Evolutionary conservation across 352 stramenopile genomes (phyloP).

Genomic region (Pythium dissotocum): DNA sequence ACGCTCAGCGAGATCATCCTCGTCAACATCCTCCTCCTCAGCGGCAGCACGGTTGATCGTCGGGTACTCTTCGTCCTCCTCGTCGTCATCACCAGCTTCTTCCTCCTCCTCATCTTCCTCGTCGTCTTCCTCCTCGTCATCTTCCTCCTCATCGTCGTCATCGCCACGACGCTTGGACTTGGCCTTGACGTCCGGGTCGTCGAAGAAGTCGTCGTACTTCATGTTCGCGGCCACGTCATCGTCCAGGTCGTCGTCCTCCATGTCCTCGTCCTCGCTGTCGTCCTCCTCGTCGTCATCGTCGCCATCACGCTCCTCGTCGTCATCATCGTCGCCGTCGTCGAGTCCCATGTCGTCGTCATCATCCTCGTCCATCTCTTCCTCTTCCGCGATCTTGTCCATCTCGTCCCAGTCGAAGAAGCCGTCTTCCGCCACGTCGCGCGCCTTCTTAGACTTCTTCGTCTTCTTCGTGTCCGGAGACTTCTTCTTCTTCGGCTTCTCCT

Average conservation of each 20-base stretch:
- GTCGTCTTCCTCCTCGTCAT: constrained; percentile 40
- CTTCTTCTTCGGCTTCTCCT: constrained; percentile 28
- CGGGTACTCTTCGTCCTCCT: constrained; percentile 51
- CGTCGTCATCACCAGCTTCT: constrained; percentile 27
- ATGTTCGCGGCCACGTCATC: constrained; percentile 35
- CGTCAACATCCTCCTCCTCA: constrained; percentile 35
- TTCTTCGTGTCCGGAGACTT: constrained; percentile 22
- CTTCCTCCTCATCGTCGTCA: constrained; percentile 35
- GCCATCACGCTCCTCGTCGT: constrained; percentile 54
- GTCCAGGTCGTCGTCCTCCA: constrained; percentile 60
- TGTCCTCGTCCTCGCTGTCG: constrained; percentile 72
- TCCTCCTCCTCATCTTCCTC: constrained; percentile 34
- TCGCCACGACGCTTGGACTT: constrained; percentile 15
- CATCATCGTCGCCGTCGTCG: constrained; percentile 44
- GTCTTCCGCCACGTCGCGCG: constrained; percentile 69
- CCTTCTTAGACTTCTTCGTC: constrained; percentile 56
- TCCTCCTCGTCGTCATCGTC: constrained; percentile 58
- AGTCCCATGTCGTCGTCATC: constrained; percentile 45
- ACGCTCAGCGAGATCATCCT: constrained; percentile 73
- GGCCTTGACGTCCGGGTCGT: constrained; percentile 22
- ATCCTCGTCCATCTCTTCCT: constrained; percentile 54
- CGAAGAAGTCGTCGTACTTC: constrained; percentile 41
- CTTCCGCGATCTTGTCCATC: constrained; percentile 83
- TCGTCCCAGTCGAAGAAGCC: constrained; percentile 89
- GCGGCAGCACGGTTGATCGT: constrained; percentile 40